These are phyloP conservation scores for Phalaenopsis hybrid DNA, from an alignment of 116 monocot genomes.

Conservation along the genomic window DNA sequence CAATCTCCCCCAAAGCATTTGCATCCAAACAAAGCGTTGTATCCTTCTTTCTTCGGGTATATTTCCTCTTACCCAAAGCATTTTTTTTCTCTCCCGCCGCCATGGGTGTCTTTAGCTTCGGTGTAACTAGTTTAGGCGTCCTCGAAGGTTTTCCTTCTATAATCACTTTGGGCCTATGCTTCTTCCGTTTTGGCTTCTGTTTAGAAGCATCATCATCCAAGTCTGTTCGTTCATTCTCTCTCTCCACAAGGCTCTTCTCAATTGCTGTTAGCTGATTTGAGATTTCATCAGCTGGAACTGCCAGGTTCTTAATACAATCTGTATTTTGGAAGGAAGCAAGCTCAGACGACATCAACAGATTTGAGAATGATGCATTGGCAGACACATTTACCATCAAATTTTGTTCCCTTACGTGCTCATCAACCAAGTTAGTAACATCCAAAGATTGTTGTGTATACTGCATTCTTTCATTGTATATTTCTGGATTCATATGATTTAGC, in stretches of 20 bases:
- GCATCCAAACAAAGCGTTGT: neutral
- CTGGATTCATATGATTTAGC: slow-evolving; percentile 5
- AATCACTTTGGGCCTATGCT: slow-evolving; percentile 80
- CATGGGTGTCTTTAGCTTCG: slow-evolving; percentile 26
- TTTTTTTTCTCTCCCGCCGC: slow-evolving; percentile 17
- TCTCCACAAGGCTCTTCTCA: slow-evolving; percentile 11
- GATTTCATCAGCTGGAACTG: slow-evolving; percentile 13
- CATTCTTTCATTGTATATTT: neutral
- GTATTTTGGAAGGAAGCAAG: slow-evolving; percentile 1
- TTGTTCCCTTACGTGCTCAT: slow-evolving; percentile 3
- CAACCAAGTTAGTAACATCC: slow-evolving; percentile 13
- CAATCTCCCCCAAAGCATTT: slow-evolving; percentile 4
- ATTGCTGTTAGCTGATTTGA: neutral
- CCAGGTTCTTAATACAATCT: slow-evolving; percentile 11
- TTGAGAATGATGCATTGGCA: neutral
- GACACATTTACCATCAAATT: neutral
- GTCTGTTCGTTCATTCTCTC: slow-evolving; percentile 40
- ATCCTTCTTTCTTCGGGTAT: slow-evolving; percentile 48
- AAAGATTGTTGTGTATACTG: slow-evolving; percentile 3
- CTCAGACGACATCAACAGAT: slow-evolving; percentile 3
- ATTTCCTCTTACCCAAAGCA: slow-evolving; percentile 54
- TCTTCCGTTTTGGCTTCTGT: slow-evolving; percentile 53
- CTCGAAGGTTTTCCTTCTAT: slow-evolving; percentile 49
- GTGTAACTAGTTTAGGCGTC: slow-evolving; percentile 37
- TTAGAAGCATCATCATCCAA: slow-evolving; percentile 53